Base-by-base conservation (phyloP, 768 basidiomycete species). In the Leccinum arenicola region DNA sequence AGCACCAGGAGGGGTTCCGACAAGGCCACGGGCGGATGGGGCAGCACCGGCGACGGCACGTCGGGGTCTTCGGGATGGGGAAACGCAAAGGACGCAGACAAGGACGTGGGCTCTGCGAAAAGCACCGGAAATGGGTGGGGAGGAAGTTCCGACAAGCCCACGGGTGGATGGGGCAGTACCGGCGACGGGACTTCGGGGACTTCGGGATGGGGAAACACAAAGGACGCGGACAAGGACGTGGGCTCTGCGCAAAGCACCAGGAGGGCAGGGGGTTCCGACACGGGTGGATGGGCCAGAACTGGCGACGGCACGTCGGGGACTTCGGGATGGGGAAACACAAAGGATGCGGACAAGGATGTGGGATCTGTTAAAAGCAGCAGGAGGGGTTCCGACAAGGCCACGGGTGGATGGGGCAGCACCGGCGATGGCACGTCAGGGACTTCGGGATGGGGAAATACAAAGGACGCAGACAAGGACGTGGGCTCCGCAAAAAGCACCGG, bases 171-270 rank as follows among this genome's bases (percentile, higher is more conserved):
- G 62, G 60, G 60, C 25, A 36, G 25, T 17, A 19, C 38, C 1
- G 19, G 14, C 9, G 47, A 51, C 33, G 36, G 17, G 1, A 38
- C 52, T 6, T 58, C 61, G 58, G 57, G 59, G 27, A 45, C 52
- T n/a, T 58, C 61, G 60, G 60, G 60, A 29, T 49, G 54, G 50
- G 48, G 31, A n/a, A 48, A 19, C 25, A 10, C 52, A 12, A 27
- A 21, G 14, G 48, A 61, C 14, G n/a, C 40, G 17, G n/a, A 10
- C 40, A 43, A 54, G 9, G 17, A 4, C 6, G 11, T 23, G 21
- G 59, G 45, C 12, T 50, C 58, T 15, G 38, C 31, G 21, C 0
- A 17, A 40, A 8, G 14, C 17, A 17, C 38, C 3, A 15, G 17
- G 8, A 40, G 17, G 49, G 54, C 19, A n/a, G 21, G 31, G 3